Percentiles rank a stretch among this genome's conserved stretches.
phyloP scores from a whole-genome alignment of 2,329 filamentous ascomycete genomes.

The Botrytis aclada region DNA sequence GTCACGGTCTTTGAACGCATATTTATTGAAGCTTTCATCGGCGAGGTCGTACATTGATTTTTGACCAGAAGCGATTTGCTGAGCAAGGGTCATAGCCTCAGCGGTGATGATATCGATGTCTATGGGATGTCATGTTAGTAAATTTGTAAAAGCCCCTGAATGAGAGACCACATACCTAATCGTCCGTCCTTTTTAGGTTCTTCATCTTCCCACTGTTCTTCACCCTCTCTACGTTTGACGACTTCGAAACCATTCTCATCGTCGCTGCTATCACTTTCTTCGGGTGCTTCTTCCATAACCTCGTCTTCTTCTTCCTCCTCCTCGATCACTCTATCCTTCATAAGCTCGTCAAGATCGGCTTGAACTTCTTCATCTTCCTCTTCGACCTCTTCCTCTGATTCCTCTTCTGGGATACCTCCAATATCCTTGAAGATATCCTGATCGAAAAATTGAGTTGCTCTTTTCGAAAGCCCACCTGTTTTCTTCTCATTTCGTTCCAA shows the following conservation, averaged over 20 bases:
- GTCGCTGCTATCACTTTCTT: constrained; percentile 25
- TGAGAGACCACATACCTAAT: constrained; percentile 44
- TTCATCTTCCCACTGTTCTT: constrained; percentile 65
- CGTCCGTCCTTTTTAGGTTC: constrained; percentile 62
- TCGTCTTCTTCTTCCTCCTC: constrained; percentile 38
- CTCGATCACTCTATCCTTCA: constrained; percentile 26
- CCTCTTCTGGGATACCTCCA: constrained; percentile 60
- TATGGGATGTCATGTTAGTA: constrained; percentile 37
- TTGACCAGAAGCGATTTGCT: constrained; percentile 82
- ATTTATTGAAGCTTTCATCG: constrained; percentile 93
- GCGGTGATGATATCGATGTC: constrained; percentile 99
- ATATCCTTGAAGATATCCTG: constrained; percentile 93
- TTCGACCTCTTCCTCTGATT: constrained; percentile 43
- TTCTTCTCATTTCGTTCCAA: constrained; percentile 53
- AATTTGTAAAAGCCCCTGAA: neutral
- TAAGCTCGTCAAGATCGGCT: constrained; percentile 39
- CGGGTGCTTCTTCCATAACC: constrained; percentile 23
- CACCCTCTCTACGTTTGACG: constrained; percentile 49
- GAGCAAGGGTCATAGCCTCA: constrained; percentile 96
- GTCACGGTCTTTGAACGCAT: constrained; percentile 84
- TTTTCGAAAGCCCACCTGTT: constrained; percentile 68
- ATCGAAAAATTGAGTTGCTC: constrained; percentile 85
- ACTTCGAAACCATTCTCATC: constrained; percentile 59
- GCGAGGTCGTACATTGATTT: constrained; percentile 75
- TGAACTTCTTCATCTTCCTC: constrained; percentile 44